Base-by-base conservation (phyloP, 78 protist species). In the Planoprotostelium fungivorum region DNA sequence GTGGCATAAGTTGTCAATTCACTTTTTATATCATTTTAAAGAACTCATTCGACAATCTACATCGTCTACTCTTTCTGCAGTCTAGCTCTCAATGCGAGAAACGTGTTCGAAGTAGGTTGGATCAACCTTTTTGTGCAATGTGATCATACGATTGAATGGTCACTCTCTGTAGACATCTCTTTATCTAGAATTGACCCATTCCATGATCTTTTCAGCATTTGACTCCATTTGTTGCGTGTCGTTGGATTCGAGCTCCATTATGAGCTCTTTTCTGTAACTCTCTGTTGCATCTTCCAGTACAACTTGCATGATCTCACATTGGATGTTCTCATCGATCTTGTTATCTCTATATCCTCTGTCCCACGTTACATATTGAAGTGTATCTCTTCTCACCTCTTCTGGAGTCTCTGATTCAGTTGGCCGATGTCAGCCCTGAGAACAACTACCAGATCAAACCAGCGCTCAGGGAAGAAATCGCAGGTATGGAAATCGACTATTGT, bases 371-470 rank as follows among this genome's bases (percentile, higher is more conserved):
- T 0, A 31, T 29, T 28, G 9, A 35, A 28, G 83, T 38, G 31
- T 28, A 37, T 0, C 0, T 38, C 84, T 5, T 35, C 29, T 34
- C 84, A 86, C 94, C 90, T 88, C 86, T 86, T 83, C n/a, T 23
- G 35, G 36, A 96, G 91, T 31, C 99, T 87, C 29, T 94, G 96
- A 84, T 88, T 90, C 29, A 97, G 95, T 9, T 28, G 0, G 25
- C 86, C 28, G 89, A 85, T 97, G 84, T 90, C 94, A 35, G 98
- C 31, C 35, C 97, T 87, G 84, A 98, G 93, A 5, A 96, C 97
- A 10, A 98, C 86, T 35, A 98, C 98, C 34, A 95, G 86, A 39
- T 96, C 95, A 73, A 98, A 97, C 98, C 98, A 97, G 9, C 99
- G 83, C 89, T 97, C 97, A 10, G 99, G 99, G 89, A 98, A 97